A percentile compares a stretch with the other conserved stretches of the same genome.
Evolutionary conservation across 179 eudicot species (phyloP).

Genomic region (Vitellaria paradoxa): DNA sequence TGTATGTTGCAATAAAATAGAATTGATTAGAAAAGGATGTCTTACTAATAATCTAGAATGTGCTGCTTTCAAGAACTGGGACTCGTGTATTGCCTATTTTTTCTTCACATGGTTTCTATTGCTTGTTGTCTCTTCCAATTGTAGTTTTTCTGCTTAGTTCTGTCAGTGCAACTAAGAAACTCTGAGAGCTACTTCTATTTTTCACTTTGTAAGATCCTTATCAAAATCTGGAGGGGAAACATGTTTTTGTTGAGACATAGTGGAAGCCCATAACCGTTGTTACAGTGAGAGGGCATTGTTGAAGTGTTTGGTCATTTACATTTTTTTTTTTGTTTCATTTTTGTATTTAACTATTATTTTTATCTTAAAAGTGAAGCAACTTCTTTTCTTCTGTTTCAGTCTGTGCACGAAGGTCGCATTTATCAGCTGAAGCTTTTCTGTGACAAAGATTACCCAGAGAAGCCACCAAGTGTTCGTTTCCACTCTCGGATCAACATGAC

Average conservation of each 20-base stretch:
- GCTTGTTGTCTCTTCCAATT: background rate
- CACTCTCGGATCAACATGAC: constrained; percentile 69
- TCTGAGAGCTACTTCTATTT: background rate
- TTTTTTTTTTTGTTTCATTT: background rate
- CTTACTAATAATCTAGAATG: background rate
- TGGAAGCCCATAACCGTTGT: background rate
- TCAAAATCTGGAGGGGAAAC: background rate
- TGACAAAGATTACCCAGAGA: constrained; percentile 76
- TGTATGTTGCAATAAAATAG: background rate
- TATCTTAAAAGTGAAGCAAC: background rate
- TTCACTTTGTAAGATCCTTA: background rate
- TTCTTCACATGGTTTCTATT: background rate
- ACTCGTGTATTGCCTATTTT: background rate
- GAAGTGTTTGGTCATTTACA: background rate
- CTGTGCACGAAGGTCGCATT: constrained; percentile 71
- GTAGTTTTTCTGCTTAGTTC: background rate
- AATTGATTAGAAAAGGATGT: background rate
- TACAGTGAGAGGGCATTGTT: background rate
- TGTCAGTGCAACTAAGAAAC: constrained; percentile 1
- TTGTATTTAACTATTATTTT: background rate
- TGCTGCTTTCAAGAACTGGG: background rate
- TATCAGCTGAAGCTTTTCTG: constrained; percentile 76
- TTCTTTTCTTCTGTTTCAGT: constrained; percentile 33
- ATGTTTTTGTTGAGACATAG: background rate
- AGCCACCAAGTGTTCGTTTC: constrained; percentile 69